Evolutionary conservation across 179 eudicot genomes (phyloP).

Genomic region (Gypsophila paniculata): DNA sequence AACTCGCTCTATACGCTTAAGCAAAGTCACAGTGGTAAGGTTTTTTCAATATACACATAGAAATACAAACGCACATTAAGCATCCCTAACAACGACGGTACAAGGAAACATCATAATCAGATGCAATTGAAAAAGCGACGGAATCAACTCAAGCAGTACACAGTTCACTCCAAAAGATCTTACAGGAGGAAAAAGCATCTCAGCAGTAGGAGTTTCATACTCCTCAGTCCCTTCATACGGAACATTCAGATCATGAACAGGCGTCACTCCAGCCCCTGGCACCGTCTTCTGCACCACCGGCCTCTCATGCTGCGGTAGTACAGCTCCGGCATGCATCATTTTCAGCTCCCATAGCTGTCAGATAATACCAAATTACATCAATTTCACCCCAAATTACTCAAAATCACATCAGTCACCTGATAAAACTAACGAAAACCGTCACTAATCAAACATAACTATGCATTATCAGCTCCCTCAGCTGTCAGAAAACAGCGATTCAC

Average conservation of each 20-base stretch:
- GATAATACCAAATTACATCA: conserved; percentile 3
- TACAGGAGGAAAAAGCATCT: conserved; percentile 91
- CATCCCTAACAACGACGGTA: background rate
- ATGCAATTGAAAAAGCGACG: background rate
- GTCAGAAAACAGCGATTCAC: background rate
- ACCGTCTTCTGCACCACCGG: conserved; percentile 38
- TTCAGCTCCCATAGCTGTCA: conserved; percentile 82
- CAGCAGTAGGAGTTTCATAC: conserved; percentile 95
- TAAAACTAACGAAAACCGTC: background rate
- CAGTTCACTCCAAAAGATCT: conserved; percentile 10
- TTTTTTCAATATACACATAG: background rate
- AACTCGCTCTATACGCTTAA: background rate
- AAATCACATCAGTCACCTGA: conserved; percentile 22
- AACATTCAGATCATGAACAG: conserved; percentile 93
- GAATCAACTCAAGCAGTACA: background rate
- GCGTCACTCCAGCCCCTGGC: conserved; percentile 45
- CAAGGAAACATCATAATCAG: background rate
- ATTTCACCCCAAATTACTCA: background rate
- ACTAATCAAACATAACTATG: no score
- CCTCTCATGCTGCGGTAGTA: conserved; percentile 68
- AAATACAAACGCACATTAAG: background rate
- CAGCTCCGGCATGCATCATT: conserved; percentile 81
- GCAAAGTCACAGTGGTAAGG: background rate
- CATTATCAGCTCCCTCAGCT: no score
- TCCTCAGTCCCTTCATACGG: conserved; percentile 92